These are phyloP conservation scores for Dorcoceras hygrometricum DNA, from an alignment of 257 asterid species.

Conservation along the genomic window DNA sequence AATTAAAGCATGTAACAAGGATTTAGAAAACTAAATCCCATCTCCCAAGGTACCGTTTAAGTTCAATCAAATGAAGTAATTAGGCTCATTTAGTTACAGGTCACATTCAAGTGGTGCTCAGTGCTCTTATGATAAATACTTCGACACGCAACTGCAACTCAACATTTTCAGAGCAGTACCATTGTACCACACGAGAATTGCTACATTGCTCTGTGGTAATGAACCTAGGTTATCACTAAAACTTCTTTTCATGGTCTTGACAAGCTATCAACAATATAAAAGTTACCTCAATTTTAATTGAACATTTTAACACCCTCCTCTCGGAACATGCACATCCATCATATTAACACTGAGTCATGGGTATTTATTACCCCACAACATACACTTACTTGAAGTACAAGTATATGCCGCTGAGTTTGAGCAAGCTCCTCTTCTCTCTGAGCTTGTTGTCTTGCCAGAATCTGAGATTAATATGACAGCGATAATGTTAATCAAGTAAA, in stretches of 20 bases:
- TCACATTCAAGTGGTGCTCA: not conserved
- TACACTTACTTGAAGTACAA: conserved; percentile 77
- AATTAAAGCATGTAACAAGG: not conserved
- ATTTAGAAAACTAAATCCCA: not conserved
- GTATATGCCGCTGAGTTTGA: conserved; percentile 96
- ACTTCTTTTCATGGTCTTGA: too few relatives aligned
- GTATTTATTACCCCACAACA: not conserved
- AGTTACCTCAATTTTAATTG: not conserved
- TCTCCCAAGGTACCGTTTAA: not conserved
- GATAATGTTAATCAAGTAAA: conserved; percentile 3
- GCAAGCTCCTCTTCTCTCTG: conserved; percentile 99
- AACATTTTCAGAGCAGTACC: not conserved
- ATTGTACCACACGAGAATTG: not conserved
- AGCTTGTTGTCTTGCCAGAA: conserved; percentile 99
- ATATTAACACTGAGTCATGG: not conserved
- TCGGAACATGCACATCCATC: not conserved
- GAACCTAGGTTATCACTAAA: too few relatives aligned
- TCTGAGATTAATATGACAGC: conserved; percentile 46
- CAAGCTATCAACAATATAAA: too few relatives aligned
- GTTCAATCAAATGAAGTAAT: not conserved
- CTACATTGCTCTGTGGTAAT: not conserved
- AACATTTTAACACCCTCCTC: not conserved
- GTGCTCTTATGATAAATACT: not conserved
- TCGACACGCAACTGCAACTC: not conserved
- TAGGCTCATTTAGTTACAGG: not conserved